A percentile compares a stretch with the other conserved stretches of the same genome.
Conservation (phyloP, 116 monocot genomes). For the Phalaenopsis hybrid region DNA sequence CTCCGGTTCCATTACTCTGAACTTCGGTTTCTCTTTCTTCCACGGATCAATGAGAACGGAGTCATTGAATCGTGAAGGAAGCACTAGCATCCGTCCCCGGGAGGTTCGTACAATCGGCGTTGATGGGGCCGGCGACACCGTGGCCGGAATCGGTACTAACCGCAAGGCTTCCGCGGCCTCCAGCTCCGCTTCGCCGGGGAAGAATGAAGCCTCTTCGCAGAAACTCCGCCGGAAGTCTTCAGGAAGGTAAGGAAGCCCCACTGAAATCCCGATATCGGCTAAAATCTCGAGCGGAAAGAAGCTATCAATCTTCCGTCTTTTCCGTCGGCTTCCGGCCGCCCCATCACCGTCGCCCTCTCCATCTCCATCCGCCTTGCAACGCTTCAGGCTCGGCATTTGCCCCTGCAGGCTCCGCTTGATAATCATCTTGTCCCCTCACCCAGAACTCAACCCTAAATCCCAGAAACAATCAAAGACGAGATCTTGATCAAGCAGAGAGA, state of each 20-base stretch:
- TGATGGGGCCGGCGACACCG: not conserved
- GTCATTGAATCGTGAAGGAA: conserved; percentile 57
- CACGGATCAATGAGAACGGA: conserved; percentile 61
- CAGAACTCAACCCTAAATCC: conserved; percentile 12
- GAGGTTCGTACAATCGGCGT: conserved; percentile 53
- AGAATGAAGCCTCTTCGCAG: conserved; percentile 17
- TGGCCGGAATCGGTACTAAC: not conserved
- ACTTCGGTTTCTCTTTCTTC: conserved; percentile 55
- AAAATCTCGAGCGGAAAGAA: conserved; percentile 38
- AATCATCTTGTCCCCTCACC: conserved; percentile 29
- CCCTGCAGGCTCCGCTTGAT: conserved; percentile 56
- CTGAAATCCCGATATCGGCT: conserved; percentile 18
- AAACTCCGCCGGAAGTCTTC: conserved; percentile 3
- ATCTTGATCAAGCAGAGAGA: conserved; percentile 1
- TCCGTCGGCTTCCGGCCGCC: conserved; percentile 19
- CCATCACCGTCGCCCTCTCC: conserved; percentile 18
- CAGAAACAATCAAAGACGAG: not conserved
- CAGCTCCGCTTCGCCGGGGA: conserved; percentile 16
- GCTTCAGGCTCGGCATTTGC: conserved; percentile 59
- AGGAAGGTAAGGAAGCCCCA: conserved; percentile 16
- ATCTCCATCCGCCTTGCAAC: conserved; percentile 28
- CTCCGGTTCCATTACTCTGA: conserved; percentile 2
- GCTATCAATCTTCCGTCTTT: conserved; percentile 18
- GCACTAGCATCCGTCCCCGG: conserved; percentile 49
- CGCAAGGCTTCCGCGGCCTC: conserved; percentile 13